phyloP scores from a whole-genome alignment of 139 green algal species.

The Cymbomonas tetramitiformis region DNA sequence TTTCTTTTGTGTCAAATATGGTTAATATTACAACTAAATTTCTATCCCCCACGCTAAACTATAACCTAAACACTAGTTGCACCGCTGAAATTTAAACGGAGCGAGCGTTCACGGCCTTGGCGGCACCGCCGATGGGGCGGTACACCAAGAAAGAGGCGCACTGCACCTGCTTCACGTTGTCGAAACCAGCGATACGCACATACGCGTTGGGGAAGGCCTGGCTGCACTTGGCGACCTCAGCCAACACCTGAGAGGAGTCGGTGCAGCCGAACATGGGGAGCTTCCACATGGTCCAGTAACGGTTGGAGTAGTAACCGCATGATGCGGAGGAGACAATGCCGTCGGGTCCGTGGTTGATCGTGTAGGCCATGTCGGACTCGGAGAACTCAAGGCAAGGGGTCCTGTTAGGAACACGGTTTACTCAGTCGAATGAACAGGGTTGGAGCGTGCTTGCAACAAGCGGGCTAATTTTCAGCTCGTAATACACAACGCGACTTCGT shows the following conservation, averaged over 20 bases:
- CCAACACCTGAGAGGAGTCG: conserved; percentile 73
- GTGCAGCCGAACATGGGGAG: conserved; percentile 99
- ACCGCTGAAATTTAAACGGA: no score
- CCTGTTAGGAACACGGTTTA: no score
- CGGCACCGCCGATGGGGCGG: conserved; percentile 4
- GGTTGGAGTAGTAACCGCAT: conserved; percentile 65
- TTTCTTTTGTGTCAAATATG: no score
- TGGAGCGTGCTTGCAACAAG: no score
- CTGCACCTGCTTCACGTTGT: conserved; percentile 61
- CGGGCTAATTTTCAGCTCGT: no score
- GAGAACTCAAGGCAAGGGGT: conserved; percentile 91
- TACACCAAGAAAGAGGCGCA: conserved; percentile 47
- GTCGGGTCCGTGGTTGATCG: conserved; percentile 3
- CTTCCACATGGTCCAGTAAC: conserved; percentile 99
- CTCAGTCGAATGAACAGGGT: no score
- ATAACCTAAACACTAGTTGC: no score
- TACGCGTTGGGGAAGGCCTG: conserved; percentile 79
- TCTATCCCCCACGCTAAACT: no score
- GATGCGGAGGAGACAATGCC: conserved; percentile 20
- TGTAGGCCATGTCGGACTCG: conserved; percentile 16
- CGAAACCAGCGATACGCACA: conserved; percentile 81
- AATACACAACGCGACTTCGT: no score
- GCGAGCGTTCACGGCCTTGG: background rate
- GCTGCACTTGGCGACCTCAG: conserved; percentile 64
- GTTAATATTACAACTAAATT: no score